Evolutionary conservation across 306 rosid genomes (phyloP).

Genomic region (Malus sieversii): DNA sequence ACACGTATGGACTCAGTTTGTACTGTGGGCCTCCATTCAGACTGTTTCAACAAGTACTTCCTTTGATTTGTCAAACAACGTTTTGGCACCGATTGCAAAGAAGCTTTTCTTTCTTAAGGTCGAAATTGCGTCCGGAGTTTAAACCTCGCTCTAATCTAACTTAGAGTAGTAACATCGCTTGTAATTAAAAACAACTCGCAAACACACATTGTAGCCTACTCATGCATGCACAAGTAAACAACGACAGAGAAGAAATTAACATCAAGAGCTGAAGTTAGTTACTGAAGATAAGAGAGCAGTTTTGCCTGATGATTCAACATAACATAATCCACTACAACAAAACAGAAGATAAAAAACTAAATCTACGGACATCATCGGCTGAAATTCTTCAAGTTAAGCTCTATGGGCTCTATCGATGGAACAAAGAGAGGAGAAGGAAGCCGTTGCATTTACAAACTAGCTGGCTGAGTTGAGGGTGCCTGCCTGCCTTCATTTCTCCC

Average conservation of each 20-base stretch:
- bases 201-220: too few species aligned
- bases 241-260: background rate
- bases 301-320: background rate
- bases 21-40: background rate
- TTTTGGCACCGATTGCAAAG: too few species aligned
- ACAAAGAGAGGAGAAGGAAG: background rate
- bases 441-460: constrained; percentile 22
- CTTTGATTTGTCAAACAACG: too few species aligned
- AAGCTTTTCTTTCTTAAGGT: too few species aligned
- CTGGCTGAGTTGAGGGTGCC: background rate
- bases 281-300: background rate
- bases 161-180: too few species aligned
- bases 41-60: too few species aligned
- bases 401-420: background rate
- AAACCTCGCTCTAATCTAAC: too few species aligned
- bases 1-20: background rate
- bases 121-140: too few species aligned
- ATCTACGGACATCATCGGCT: constrained; percentile 14
- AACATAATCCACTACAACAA: background rate
- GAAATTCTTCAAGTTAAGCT: background rate
- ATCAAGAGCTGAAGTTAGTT: background rate
- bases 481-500: constrained; percentile 8
- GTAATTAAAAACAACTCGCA: too few species aligned
- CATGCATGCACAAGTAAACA: too few species aligned
- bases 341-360: constrained; percentile 7